Evolutionary conservation across 257 asterid species (phyloP).

Genomic region (Mentha longifolia): DNA sequence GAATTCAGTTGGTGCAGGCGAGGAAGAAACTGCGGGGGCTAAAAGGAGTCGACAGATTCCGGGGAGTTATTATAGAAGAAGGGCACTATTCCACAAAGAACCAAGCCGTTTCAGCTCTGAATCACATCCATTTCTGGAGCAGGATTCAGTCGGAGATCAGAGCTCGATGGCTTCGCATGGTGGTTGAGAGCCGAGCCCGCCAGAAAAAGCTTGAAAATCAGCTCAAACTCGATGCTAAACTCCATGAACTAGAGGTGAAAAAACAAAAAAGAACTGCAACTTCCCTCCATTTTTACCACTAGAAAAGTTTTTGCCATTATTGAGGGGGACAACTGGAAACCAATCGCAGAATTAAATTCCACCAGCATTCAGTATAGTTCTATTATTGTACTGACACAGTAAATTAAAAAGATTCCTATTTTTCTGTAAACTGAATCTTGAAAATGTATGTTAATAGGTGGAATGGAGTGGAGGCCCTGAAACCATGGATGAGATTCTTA

Average conservation of each 20-base stretch:
- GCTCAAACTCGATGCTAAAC: slow-evolving; percentile 69
- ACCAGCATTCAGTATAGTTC: slow-evolving; percentile 6
- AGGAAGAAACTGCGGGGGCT: slow-evolving; percentile 50
- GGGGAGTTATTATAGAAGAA: slow-evolving; percentile 44
- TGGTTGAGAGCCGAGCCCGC: slow-evolving; percentile 47
- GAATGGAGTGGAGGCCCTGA: slow-evolving; percentile 85
- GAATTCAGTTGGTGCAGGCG: slow-evolving; percentile 41
- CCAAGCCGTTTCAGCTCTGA: slow-evolving; percentile 58
- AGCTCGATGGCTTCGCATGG: slow-evolving; percentile 65
- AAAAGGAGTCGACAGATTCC: slow-evolving; percentile 50
- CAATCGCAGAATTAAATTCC: slow-evolving; percentile 7
- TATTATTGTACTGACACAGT: slow-evolving; percentile 25
- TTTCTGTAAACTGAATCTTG: neutral
- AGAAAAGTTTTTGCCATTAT: slow-evolving; percentile 17
- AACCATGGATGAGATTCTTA: slow-evolving; percentile 74
- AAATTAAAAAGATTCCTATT: neutral
- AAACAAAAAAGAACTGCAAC: neutral
- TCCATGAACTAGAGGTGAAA: slow-evolving; percentile 67
- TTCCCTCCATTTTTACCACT: neutral
- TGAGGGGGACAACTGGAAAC: slow-evolving; percentile 31
- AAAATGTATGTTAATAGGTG: slow-evolving; percentile 38
- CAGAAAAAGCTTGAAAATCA: slow-evolving; percentile 67
- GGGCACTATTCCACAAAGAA: slow-evolving; percentile 42
- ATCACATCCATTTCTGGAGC: slow-evolving; percentile 69
- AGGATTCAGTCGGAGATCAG: slow-evolving; percentile 63